A percentile compares a stretch with the other conserved stretches of the same genome.
Evolutionary conservation across 2,329 filamentous ascomycete species (phyloP).

Genomic region (Fusarium pseudonygamai): DNA sequence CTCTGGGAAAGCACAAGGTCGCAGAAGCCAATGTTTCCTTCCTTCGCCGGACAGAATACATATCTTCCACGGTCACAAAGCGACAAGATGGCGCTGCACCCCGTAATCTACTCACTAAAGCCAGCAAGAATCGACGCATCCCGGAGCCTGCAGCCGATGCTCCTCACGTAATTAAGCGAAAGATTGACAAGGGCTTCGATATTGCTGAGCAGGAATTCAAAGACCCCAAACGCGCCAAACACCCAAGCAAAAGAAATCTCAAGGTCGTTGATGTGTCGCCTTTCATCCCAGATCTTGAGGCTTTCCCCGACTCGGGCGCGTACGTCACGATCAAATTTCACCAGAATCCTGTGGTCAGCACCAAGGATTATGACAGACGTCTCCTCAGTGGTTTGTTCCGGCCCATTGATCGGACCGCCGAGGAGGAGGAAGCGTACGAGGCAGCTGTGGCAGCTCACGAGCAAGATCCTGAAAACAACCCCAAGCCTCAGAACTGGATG

Average conservation of each 20-base stretch:
- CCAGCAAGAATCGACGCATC: slow-evolving; percentile 54
- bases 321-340: slow-evolving; percentile 77
- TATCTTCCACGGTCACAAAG: slow-evolving; percentile 70
- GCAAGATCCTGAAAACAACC: slow-evolving; percentile 64
- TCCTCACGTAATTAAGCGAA: slow-evolving; percentile 72
- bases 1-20: slow-evolving; percentile 84
- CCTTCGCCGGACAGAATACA: slow-evolving; percentile 95
- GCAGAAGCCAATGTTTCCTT: slow-evolving; percentile 87
- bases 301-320: slow-evolving; percentile 75
- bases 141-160: slow-evolving; percentile 69
- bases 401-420: slow-evolving; percentile 65
- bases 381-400: slow-evolving; percentile 69
- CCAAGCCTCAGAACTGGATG: slow-evolving; percentile 66
- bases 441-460: slow-evolving; percentile 63
- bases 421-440: slow-evolving; percentile 63
- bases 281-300: slow-evolving; percentile 71
- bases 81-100: slow-evolving; percentile 58
- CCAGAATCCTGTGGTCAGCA: slow-evolving; percentile 67
- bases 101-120: slow-evolving; percentile 48
- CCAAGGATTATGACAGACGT: slow-evolving; percentile 65
- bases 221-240: slow-evolving; percentile 63
- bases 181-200: slow-evolving; percentile 71
- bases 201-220: slow-evolving; percentile 63
- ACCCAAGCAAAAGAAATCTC: slow-evolving; percentile 67
- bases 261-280: slow-evolving; percentile 69